Base-by-base conservation (phyloP, 2,329 filamentous ascomycete genomes). In the Thelonectria discophora region DNA sequence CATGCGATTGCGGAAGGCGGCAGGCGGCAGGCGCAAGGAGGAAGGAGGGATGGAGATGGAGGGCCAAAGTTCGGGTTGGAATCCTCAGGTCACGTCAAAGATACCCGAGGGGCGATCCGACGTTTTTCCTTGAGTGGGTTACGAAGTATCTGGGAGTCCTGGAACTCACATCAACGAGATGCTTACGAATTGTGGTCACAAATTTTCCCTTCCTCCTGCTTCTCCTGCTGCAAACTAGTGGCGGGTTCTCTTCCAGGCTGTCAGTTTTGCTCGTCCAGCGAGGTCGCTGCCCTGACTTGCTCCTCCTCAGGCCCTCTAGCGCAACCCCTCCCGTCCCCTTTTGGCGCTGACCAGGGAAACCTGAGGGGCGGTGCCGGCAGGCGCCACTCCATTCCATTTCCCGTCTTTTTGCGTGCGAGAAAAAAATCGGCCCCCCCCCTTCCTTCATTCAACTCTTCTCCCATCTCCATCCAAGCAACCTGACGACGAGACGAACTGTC, bases 361-460 rank as follows among this genome's bases (percentile, higher is more conserved):
- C 58, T 50, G 39, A 49, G 53, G 27, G 48, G 43, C 52, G 51
- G 43, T 50, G 50, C 55, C 55, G 42, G 56, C 49, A 53, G 56
- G 43, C 56, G 48, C 50, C 50, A 46, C 57, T 50, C 52, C 52
- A 59, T 56, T 60, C 60, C 60, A 49, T 54, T 57, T 60, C 60
- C 53, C 46, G 30, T 53, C 60, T 56, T 60, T 60, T 58, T 45
- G 52, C 61, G 27, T 39, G 61, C 59, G 61, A 63, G 46, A 58
- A 60, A 63, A 71, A 68, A 70, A 62, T 45, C 48, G 47, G 59
- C 65, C 63, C 54, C 50, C 54, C 50, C 67, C 67, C 67, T 45
- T 45, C 42, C 42, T 69, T 69, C 68, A 65, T 70, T 69, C 68
- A 65, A 70, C 68, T 66, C 68, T 70, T 63, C 68, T 67, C 70